These are phyloP conservation scores for Eutrema yunnanense DNA, from an alignment of 345 rosid species.

Conservation along the genomic window DNA sequence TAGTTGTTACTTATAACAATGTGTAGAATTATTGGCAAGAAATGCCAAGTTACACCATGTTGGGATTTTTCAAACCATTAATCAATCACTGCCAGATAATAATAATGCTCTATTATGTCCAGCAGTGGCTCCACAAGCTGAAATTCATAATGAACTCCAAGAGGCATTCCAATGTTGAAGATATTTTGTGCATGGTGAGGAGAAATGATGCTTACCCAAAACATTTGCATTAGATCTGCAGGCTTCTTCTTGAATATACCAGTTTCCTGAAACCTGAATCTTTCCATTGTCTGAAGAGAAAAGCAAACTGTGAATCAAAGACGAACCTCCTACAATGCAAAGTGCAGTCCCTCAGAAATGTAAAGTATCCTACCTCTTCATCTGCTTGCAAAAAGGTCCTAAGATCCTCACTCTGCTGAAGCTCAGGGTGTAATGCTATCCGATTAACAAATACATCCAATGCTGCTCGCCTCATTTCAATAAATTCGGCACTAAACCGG, in stretches of 20 bases:
- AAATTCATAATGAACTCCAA: not conserved
- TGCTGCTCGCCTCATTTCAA: slow-evolving; percentile 92
- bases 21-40: not conserved
- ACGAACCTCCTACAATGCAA: not conserved
- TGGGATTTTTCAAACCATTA: not conserved
- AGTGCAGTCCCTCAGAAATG: not conserved
- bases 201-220: slow-evolving; percentile 55
- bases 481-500: slow-evolving; percentile 95
- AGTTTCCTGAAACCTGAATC: slow-evolving; percentile 78
- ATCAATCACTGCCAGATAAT: not conserved
- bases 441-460: slow-evolving; percentile 84
- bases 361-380: slow-evolving; percentile 65
- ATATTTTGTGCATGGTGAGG: not conserved
- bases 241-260: slow-evolving; percentile 88
- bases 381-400: slow-evolving; percentile 95
- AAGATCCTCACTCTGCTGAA: slow-evolving; percentile 89
- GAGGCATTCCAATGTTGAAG: not conserved
- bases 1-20: not conserved
- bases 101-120: not conserved
- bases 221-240: slow-evolving; percentile 86
- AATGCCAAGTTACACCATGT: not conserved
- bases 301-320: slow-evolving; percentile 15
- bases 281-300: slow-evolving; percentile 81
- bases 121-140: not conserved
- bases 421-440: slow-evolving; percentile 80